A percentile compares a stretch with the other conserved stretches of the same genome.
Evolutionary conservation across 2,329 filamentous ascomycete species (phyloP).

Genomic region (Ophiostoma quercus): DNA sequence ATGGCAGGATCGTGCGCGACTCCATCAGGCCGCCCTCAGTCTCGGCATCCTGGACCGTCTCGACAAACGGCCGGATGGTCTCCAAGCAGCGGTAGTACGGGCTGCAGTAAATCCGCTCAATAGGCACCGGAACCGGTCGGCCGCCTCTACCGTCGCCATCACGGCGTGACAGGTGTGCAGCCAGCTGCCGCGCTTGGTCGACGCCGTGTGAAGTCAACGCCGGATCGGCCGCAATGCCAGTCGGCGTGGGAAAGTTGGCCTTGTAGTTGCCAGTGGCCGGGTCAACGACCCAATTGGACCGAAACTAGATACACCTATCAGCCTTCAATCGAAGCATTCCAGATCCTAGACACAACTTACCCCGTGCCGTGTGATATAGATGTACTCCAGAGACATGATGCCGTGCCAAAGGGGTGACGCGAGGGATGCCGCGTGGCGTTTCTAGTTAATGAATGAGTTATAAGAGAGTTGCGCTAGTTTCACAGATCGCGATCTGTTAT

Average conservation of each 20-base stretch:
- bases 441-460: neutral
- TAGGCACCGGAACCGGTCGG: constrained; percentile 48
- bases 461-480: neutral
- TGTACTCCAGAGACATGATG: constrained; percentile 61
- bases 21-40: constrained; percentile 14
- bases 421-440: neutral
- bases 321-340: neutral
- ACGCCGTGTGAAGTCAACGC: constrained; percentile 83
- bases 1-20: neutral
- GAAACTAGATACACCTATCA: constrained; percentile 57
- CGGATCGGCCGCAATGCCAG: constrained; percentile 81
- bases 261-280: constrained; percentile 72
- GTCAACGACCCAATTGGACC: constrained; percentile 84
- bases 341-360: constrained; percentile 45
- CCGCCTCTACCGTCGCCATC: neutral
- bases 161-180: constrained; percentile 48
- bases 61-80: constrained; percentile 67
- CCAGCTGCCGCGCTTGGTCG: constrained; percentile 74
- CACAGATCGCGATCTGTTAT: neutral
- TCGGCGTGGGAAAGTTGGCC: constrained; percentile 69
- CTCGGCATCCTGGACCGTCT: constrained; percentile 21
- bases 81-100: constrained; percentile 86
- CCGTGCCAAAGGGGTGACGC: neutral
- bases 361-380: constrained; percentile 70
- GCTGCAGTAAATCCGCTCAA: constrained; percentile 74